A percentile compares a stretch with the other conserved stretches of the same genome.
phyloP scores from a whole-genome alignment of 2,329 filamentous ascomycete species.

The Aspergillus udagawae region DNA sequence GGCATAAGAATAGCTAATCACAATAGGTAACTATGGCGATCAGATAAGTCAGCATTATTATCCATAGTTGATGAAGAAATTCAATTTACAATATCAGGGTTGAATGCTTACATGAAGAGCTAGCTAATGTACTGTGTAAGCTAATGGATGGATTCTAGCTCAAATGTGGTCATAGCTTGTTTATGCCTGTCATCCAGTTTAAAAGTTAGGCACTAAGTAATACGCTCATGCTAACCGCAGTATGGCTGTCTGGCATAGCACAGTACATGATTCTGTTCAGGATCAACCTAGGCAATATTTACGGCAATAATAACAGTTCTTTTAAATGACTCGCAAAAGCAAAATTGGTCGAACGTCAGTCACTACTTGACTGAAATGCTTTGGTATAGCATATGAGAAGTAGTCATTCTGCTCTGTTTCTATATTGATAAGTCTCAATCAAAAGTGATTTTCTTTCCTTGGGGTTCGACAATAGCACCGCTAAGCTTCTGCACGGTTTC shows the following conservation, averaged over 20 bases:
- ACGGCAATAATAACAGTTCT: neutral
- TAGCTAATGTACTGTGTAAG: neutral
- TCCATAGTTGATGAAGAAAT: no score
- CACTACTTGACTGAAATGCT: neutral
- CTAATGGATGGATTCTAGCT: neutral
- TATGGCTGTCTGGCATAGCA: neutral
- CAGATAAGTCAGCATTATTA: neutral
- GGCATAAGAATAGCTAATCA: neutral
- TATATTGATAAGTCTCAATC: constrained; percentile 45
- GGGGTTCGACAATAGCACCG: constrained; percentile 71
- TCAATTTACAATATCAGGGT: neutral
- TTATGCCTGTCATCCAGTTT: neutral
- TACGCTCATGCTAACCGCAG: neutral
- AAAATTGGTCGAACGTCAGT: neutral
- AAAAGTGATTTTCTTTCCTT: constrained; percentile 80
- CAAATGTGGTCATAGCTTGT: neutral
- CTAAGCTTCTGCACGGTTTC: constrained; percentile 62
- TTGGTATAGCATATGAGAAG: neutral
- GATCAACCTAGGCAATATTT: neutral
- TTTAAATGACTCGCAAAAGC: neutral
- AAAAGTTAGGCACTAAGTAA: no score
- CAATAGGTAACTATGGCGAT: neutral
- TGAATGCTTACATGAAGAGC: neutral
- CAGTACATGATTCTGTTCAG: no score
- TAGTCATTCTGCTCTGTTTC: neutral